phyloP scores from a whole-genome alignment of 352 stramenopile genomes.

The Globisporangium viniferum region DNA sequence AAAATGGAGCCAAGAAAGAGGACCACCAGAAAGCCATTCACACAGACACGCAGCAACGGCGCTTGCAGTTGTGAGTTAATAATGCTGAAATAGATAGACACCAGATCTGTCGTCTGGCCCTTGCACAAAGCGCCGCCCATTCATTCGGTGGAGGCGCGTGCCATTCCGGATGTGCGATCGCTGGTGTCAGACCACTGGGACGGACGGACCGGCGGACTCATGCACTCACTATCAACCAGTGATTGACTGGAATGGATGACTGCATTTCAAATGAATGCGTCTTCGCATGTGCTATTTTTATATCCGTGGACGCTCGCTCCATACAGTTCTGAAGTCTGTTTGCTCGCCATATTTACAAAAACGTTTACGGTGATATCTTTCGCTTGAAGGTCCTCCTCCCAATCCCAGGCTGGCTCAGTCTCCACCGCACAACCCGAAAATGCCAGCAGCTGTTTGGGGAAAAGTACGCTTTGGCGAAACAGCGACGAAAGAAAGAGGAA shows the following conservation, averaged over 20 bases:
- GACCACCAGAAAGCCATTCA: neutral
- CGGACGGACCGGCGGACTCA: neutral
- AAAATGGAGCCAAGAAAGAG: neutral
- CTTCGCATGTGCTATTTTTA: neutral
- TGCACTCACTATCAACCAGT: neutral
- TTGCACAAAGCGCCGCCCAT: neutral
- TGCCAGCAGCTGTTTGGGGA: neutral
- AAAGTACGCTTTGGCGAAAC: conserved; percentile 2
- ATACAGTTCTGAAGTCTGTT: neutral
- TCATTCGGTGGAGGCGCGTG: conserved; percentile 8
- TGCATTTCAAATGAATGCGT: neutral
- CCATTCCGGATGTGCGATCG: neutral
- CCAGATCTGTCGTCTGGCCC: neutral
- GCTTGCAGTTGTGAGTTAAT: neutral
- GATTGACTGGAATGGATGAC: neutral
- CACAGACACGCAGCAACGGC: conserved; percentile 4
- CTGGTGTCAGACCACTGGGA: conserved; percentile 6
- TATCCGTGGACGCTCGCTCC: neutral
- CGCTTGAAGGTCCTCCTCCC: conserved; percentile 1
- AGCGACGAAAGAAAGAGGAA: neutral
- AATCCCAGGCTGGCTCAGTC: neutral
- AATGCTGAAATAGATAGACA: neutral
- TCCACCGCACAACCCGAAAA: conserved; percentile 12
- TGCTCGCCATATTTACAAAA: neutral
- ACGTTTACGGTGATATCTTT: conserved; percentile 11